Evolutionary conservation across 441 rosid genomes (phyloP), one percentile per base, ranked within the genome.

Genomic region (Geranium incanum): DNA sequence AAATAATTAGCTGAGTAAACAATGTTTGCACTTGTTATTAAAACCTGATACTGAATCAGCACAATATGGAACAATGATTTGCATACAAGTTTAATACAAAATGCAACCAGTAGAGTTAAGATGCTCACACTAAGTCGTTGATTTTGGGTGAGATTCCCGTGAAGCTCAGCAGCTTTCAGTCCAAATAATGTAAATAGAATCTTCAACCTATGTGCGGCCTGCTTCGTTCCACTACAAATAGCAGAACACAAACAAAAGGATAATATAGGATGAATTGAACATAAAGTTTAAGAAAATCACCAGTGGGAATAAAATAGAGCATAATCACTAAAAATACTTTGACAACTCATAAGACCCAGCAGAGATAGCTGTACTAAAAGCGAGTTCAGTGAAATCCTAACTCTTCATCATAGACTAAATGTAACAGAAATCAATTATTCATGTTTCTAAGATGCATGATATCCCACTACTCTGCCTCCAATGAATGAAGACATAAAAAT

Each of bases 91-190:
- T 18, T 12, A 37, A n/a, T n/a, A 68, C 18, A 65, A 55, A 43
- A 21, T 12, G 57, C 57, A 75, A 65, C 21, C 43, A 28, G 33
- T 37, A 65, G 69, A 66, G 33, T 68, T 70, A 68, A 77, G 79
- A 70, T 62, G 83, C 97, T 84, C 78, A 95, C 99, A 81, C 91
- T 97, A 78, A 95, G 95, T 36, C 97, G 95, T 74, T 95, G 99
- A 68, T 88, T 84, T 84, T 95, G 98, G 23, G 99, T 95, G 74
- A 91, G 98, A 83, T 95, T 92, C 79, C 98, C 95, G 81, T 92
- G 99, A 81, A 95, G 97, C 83, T 92, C 98, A 36, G 96, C 93
- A 66, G 97, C 98, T 84, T 86, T 86, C 67, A 86, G 85, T 63
- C 96, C 95, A 69, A 89, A 85, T 73, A 95, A 82, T 77, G 90